Conservation (phyloP, 495 filamentous ascomycete genomes). For the Chlorociboria aeruginascens region DNA sequence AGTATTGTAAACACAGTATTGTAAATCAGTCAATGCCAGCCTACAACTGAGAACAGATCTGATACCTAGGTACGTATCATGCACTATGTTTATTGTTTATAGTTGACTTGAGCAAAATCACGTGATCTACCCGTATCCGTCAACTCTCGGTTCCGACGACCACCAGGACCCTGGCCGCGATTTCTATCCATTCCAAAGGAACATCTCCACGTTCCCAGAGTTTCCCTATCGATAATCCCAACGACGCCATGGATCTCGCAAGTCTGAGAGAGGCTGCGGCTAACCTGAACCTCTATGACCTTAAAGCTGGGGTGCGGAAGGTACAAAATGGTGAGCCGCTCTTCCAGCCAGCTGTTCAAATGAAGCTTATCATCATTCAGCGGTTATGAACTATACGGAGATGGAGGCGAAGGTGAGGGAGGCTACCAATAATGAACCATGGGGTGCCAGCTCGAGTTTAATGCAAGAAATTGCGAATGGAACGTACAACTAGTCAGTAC, state of each 20-base stretch:
- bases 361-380: conserved; percentile 33
- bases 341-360: conserved; percentile 4
- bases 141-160: not conserved
- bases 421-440: conserved; percentile 96
- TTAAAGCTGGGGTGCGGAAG: conserved; percentile 95
- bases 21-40: no score
- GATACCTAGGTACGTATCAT: no score
- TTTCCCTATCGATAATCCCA: not conserved
- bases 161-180: not conserved
- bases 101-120: no score
- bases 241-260: conserved; percentile 64
- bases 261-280: conserved; percentile 79
- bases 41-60: no score
- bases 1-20: not conserved
- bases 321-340: conserved; percentile 82
- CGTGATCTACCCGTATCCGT: not conserved
- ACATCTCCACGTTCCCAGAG: no score
- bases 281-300: conserved; percentile 90
- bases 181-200: no score
- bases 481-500: conserved; percentile 90
- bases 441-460: conserved; percentile 34
- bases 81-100: no score
- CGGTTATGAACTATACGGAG: conserved; percentile 99
- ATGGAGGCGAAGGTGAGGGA: conserved; percentile 99
- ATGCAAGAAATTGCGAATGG: conserved; percentile 97